A percentile compares a stretch with the other conserved stretches of the same genome.
Evolutionary conservation across 192 early-diverging fungal genomes (phyloP).

Genomic region (Radiomyces spectabilis): DNA sequence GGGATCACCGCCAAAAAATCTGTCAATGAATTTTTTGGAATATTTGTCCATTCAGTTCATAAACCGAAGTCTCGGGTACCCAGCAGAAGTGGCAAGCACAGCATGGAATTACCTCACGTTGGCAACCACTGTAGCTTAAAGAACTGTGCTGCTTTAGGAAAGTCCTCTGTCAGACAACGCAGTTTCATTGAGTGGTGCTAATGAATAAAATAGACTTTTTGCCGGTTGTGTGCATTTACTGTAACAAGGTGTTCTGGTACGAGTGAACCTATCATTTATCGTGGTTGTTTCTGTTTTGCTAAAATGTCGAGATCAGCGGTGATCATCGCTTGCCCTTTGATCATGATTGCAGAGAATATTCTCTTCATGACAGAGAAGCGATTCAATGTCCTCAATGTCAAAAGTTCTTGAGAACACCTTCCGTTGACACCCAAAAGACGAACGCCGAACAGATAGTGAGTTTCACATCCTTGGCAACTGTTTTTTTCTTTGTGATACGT

Average conservation of each 20-base stretch:
- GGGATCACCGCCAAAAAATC: too few species aligned
- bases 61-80: too few species aligned
- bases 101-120: constrained; percentile 19
- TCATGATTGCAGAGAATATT: constrained; percentile 10
- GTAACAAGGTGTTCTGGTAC: constrained; percentile 38
- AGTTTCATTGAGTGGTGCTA: too few species aligned
- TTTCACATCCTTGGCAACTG: neutral
- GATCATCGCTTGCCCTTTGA: constrained; percentile 21
- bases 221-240: constrained; percentile 40
- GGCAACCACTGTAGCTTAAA: constrained; percentile 7
- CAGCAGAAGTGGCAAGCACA: too few species aligned
- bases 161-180: neutral
- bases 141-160: constrained; percentile 2
- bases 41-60: too few species aligned
- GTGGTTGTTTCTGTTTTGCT: neutral
- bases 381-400: neutral
- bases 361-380: constrained; percentile 6
- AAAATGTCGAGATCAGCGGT: constrained; percentile 14
- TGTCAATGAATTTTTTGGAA: too few species aligned
- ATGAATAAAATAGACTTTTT: constrained; percentile 32
- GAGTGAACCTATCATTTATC: neutral
- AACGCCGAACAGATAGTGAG: neutral
- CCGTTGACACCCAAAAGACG: neutral
- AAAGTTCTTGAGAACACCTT: constrained; percentile 2
- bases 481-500: neutral